These are phyloP conservation scores for Oryza nivara DNA, from an alignment of 176 grass and related monocot genomes.

Conservation along the genomic window DNA sequence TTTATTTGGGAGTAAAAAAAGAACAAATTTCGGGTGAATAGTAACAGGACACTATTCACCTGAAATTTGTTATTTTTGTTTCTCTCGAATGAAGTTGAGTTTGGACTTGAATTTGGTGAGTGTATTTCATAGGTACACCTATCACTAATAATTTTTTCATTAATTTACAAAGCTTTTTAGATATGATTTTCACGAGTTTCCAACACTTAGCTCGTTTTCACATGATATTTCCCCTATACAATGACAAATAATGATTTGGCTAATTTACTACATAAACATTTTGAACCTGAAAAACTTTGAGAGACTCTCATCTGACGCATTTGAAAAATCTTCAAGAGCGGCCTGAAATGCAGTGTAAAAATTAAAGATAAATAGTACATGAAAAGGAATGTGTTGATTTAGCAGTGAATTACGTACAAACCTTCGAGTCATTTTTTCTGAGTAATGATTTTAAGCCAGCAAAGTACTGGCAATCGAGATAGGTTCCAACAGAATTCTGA, in stretches of 20 bases:
- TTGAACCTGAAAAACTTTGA: constrained; percentile 58
- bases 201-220: too few species aligned
- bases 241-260: constrained; percentile 16
- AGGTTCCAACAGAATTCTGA: constrained; percentile 76
- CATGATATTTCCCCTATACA: background rate
- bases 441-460: constrained; percentile 18
- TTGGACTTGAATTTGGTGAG: too few species aligned
- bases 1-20: too few species aligned
- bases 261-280: constrained; percentile 36
- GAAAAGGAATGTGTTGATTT: constrained; percentile 1
- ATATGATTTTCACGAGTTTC: too few species aligned
- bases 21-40: too few species aligned
- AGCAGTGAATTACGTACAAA: constrained; percentile 32
- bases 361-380: constrained; percentile 5
- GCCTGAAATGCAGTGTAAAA: constrained; percentile 47
- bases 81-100: too few species aligned
- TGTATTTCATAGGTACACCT: too few species aligned
- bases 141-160: too few species aligned
- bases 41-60: too few species aligned
- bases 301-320: constrained; percentile 17
- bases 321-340: constrained; percentile 16
- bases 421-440: constrained; percentile 42
- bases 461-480: constrained; percentile 54
- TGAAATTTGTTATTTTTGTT: too few species aligned
- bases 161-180: too few species aligned